Base-by-base conservation (phyloP, 208 protist genomes). In the Trypanosoma cruzi region DNA sequence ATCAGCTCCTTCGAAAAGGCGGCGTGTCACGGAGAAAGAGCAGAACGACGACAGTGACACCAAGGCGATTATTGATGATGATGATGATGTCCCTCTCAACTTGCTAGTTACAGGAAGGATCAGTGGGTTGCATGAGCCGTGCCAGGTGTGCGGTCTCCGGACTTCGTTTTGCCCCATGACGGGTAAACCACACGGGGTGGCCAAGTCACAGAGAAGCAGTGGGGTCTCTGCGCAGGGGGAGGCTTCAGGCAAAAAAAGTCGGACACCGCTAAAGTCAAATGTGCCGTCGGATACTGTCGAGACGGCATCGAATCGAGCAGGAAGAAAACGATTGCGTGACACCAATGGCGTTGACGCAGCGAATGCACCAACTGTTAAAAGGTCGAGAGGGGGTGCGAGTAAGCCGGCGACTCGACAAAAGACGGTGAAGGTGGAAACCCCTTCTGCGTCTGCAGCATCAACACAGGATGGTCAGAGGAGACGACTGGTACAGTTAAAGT, bases 121-220 rank as follows among this genome's bases (percentile, higher is more conserved):
- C 16, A 59, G 10, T 6, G 28, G 28, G 4, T 20, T 46, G 8
- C 0, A 24, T 24, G 28, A 31, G 13, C 56, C 64, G 31, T 93
- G 88, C 57, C 82, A 80, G 4, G 73, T 82, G 44, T 94, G 88
- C 66, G 85, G 85, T 2, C 79, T 86, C 31, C 32, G 49, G 42
- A 85, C 83, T 5, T 68, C 81, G 1, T 94, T 94, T 67, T 94
- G 89, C 60, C 81, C 85, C 10, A 64, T 84, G 40, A 85, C 83
- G 1, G 89, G 89, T 37, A 67, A 85, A 50, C 75, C 81, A 32
- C 89, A 94, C 58, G 36, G 22, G 10, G 66, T 67, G 48, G 59
- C 6, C 11, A 40, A 42, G n/a, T n/a, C 37, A 32, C 32, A 37
- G 57, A 16, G 37, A 13, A 6, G 26, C 22, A 28, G 37, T 11